Evolutionary conservation across 2,329 filamentous ascomycete species (phyloP).

Genomic region (Cercospora citrullina): DNA sequence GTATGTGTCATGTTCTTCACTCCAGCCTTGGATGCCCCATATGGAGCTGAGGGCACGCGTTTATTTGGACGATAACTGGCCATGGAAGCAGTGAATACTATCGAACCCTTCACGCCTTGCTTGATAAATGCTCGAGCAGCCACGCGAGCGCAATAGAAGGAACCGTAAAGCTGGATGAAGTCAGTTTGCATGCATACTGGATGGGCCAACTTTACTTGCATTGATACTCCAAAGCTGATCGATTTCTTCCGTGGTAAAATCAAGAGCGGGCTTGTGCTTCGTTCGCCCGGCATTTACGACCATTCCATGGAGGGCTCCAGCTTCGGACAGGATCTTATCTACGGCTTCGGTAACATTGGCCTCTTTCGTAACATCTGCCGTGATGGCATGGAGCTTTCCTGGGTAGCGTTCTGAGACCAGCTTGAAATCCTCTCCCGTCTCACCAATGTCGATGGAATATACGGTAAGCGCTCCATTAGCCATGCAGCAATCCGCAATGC

Average conservation of each 20-base stretch:
- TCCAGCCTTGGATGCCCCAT: conserved; percentile 46
- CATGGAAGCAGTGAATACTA: conserved; percentile 52
- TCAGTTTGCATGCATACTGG: neutral
- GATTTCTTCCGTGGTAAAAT: conserved; percentile 53
- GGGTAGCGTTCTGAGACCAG: conserved; percentile 44
- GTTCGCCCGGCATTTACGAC: conserved; percentile 52
- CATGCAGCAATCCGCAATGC: conserved; percentile 51
- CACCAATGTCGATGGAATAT: conserved; percentile 51
- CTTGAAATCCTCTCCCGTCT: conserved; percentile 47
- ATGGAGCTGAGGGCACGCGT: conserved; percentile 35
- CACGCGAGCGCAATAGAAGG: conserved; percentile 47
- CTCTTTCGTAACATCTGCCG: conserved; percentile 52
- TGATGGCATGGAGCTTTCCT: conserved; percentile 43
- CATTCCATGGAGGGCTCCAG: conserved; percentile 51
- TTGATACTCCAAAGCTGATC: conserved; percentile 49
- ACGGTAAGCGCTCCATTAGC: conserved; percentile 47
- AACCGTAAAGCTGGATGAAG: conserved; percentile 44
- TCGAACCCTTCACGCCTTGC: conserved; percentile 46
- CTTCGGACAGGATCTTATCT: conserved; percentile 47
- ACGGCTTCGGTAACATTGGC: conserved; percentile 47
- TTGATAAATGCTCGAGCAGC: conserved; percentile 50
- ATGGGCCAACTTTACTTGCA: neutral
- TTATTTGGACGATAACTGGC: conserved; percentile 49
- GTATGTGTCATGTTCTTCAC: conserved; percentile 46
- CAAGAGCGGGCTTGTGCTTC: conserved; percentile 54